Evolutionary conservation across 1,284 basidiomycete genomes (phyloP), one percentile per base, ranked within the genome.

Genomic region (Megacollybia platyphylla): DNA sequence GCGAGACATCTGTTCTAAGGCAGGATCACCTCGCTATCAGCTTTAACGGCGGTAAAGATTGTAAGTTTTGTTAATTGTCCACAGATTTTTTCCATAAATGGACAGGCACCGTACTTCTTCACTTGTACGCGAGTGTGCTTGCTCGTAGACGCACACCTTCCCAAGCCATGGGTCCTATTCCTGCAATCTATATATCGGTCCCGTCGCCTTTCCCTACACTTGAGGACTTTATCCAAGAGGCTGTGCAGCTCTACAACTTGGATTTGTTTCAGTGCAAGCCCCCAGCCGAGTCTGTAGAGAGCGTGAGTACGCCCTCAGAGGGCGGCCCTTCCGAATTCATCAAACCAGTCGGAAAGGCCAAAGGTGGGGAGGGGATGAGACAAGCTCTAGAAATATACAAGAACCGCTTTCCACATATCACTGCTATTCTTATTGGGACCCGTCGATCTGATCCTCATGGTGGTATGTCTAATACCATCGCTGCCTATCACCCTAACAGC

Each of bases 21-120:
- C 70, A 74, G 54, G 71, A 81, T 34, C 68, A 70, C 42, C 63
- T 90, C 10, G 84, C 87, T 4, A 69, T 98, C 42, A 96, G 90
- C 59, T 98, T 97, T 67, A 98, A 98, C 52, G 94, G 94, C 9
- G 94, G 94, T 36, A 98, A 98, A 60, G 94, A 98, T 57, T 97
- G 92, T 92, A 52, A 54, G 87, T 52, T 36, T 10, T 9, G 28
- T 42, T 35, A 40, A n/a, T 31, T 36, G 27, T 9, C 30, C 6
- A n/a, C 29, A 29, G 2, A 7, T 4, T 26, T 18, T 10, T 10
- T 20, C 26, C 4, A 36, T 44, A 11, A 15, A 13, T 41, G 41
- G 29, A 32, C 55, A 93, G 91, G 92, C 58, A 97, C 93, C 0
- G 92, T 97, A 8, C 73, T 98, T 17, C 70, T 97, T 2, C 93